Percentiles rank a stretch among this genome's conserved stretches.
These are phyloP conservation scores for Chenopodium album DNA, from an alignment of 148 eudicot genomes.

Conservation along the genomic window DNA sequence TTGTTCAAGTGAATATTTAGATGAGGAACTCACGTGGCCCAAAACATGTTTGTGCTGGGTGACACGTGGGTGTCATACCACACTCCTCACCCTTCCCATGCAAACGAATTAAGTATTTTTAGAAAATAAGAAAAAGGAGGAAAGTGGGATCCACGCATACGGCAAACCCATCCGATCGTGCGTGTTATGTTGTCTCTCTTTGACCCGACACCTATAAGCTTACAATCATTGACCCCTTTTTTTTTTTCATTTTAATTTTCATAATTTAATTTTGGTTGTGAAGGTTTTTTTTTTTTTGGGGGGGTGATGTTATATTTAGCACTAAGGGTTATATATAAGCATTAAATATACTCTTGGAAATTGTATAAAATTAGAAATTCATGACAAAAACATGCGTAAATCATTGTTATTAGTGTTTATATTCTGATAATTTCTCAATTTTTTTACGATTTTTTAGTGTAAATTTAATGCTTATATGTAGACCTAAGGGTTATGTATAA, in stretches of 20 bases:
- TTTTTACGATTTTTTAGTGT: too few species aligned
- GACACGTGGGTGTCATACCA: constrained; percentile 32
- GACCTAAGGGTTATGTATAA: too few species aligned
- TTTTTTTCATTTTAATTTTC: background rate
- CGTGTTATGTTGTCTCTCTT: constrained; percentile 31
- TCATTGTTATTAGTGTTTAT: too few species aligned
- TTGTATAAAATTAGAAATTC: too few species aligned
- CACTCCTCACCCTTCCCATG: constrained; percentile 16
- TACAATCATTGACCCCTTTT: constrained; percentile 27
- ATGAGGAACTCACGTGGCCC: constrained; percentile 27
- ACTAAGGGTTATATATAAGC: too few species aligned
- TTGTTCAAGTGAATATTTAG: background rate
- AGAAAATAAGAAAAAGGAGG: background rate
- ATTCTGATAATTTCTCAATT: too few species aligned
- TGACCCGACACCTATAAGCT: constrained; percentile 26
- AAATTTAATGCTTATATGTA: too few species aligned
- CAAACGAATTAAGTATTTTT: background rate
- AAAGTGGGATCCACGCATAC: constrained; percentile 17
- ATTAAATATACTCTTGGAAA: too few species aligned
- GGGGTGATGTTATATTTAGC: too few species aligned
- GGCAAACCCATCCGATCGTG: constrained; percentile 23
- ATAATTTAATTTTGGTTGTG: too few species aligned
- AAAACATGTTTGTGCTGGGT: constrained; percentile 25
- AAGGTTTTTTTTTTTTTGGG: too few species aligned
- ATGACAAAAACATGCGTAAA: too few species aligned